Evolutionary conservation across 352 stramenopile species (phyloP).

Genomic region (Phytopythium cucurbitacearum): DNA sequence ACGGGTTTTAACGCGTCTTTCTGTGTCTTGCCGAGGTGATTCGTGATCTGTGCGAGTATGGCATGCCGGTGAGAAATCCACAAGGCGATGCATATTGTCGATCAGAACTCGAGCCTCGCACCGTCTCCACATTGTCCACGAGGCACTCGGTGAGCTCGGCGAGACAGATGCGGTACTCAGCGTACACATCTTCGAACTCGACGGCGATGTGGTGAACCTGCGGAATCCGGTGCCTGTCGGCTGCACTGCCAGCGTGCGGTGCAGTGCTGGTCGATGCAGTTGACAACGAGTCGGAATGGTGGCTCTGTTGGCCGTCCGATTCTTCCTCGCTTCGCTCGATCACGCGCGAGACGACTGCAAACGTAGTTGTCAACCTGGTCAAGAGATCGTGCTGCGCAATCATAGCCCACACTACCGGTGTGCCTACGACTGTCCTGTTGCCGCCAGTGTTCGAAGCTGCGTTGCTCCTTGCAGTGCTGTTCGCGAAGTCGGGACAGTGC

Average conservation of each 20-base stretch:
- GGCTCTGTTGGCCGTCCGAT: not conserved
- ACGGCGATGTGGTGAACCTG: constrained; percentile 53
- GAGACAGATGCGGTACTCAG: constrained; percentile 47
- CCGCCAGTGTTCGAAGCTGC: constrained; percentile 3
- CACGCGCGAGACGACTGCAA: constrained; percentile 23
- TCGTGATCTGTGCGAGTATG: constrained; percentile 18
- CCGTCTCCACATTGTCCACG: constrained; percentile 39
- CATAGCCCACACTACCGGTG: constrained; percentile 32
- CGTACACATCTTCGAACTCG: constrained; percentile 39
- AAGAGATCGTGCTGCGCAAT: constrained; percentile 45
- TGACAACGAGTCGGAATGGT: constrained; percentile 15
- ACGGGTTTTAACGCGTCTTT: constrained; percentile 14
- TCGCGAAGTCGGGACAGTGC: not conserved
- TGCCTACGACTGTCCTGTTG: constrained; percentile 3
- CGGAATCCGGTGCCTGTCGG: constrained; percentile 12
- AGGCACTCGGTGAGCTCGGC: constrained; percentile 52
- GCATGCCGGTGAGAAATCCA: not conserved
- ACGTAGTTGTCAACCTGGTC: constrained; percentile 22
- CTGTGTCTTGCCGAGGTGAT: constrained; percentile 22
- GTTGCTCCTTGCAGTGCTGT: constrained; percentile 4
- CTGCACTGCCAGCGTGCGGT: constrained; percentile 4
- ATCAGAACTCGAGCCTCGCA: constrained; percentile 4
- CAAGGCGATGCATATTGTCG: not conserved
- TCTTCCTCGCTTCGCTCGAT: constrained; percentile 42
- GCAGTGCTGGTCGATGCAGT: constrained; percentile 15